phyloP scores from a whole-genome alignment of 257 asterid species.

The Agastache rugosa region DNA sequence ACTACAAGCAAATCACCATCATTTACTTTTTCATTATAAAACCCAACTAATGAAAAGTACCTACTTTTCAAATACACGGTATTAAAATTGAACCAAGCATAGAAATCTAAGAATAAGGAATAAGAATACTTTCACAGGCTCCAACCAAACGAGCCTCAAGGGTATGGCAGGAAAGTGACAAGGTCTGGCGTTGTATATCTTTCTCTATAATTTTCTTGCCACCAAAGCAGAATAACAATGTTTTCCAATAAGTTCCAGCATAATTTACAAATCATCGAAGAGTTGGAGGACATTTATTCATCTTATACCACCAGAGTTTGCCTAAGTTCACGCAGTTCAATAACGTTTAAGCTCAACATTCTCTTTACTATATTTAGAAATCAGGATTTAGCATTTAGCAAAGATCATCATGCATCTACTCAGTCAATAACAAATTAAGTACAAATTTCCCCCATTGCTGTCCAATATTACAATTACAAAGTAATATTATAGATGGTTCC shows the following conservation, averaged over 20 bases:
- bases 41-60: not conserved
- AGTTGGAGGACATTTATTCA: constrained; percentile 11
- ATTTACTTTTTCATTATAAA: not conserved
- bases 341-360: constrained; percentile 2
- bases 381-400: constrained; percentile 26
- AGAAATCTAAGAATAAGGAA: no score
- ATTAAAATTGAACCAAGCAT: no score
- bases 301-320: not conserved
- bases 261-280: constrained; percentile 10
- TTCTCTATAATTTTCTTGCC: not conserved
- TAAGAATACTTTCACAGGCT: no score
- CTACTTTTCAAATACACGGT: not conserved
- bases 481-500: no score
- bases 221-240: not conserved
- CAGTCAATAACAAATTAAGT: not conserved
- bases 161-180: not conserved
- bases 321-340: constrained; percentile 10
- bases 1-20: not conserved
- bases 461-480: no score
- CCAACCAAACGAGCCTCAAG: not conserved
- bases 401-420: constrained; percentile 28
- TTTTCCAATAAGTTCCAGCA: constrained; percentile 4
- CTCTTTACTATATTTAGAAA: constrained; percentile 1
- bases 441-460: no score
- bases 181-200: not conserved